Evolutionary conservation across 2,329 filamentous ascomycete species (phyloP).

Genomic region (Sclerotinia sclerotiorum): DNA sequence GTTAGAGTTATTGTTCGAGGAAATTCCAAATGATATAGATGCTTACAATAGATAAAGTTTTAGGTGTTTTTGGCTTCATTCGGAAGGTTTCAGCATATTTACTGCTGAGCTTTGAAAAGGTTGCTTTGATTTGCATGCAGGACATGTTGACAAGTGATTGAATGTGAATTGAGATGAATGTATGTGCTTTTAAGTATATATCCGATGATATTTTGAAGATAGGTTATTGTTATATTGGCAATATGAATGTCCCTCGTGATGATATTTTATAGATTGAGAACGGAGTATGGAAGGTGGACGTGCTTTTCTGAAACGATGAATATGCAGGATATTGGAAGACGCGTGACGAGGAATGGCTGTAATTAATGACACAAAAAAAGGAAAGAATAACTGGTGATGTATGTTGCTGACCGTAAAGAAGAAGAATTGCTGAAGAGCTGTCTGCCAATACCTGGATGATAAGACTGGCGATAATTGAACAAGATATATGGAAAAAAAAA

Average conservation of each 20-base stretch:
- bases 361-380: conserved; percentile 5
- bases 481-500: conserved; percentile 19
- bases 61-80: conserved; percentile 27
- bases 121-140: conserved; percentile 25
- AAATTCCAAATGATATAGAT: background rate
- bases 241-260: conserved; percentile 1
- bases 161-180: conserved; percentile 4
- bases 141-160: conserved; percentile 22
- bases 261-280: background rate
- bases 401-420: conserved; percentile 6
- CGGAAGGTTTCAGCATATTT: conserved; percentile 29
- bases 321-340: conserved; percentile 21
- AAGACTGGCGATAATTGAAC: conserved; percentile 16
- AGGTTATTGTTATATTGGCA: background rate
- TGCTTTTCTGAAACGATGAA: conserved; percentile 19
- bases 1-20: conserved; percentile 31
- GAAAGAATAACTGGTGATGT: conserved; percentile 5
- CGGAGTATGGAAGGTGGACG: conserved; percentile 6
- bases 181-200: conserved; percentile 19
- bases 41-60: conserved; percentile 29
- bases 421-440: conserved; percentile 27
- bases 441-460: conserved; percentile 13
- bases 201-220: background rate
- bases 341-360: conserved; percentile 28
- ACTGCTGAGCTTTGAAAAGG: conserved; percentile 25